Conservation (phyloP, 495 filamentous ascomycete species). For the Penicillium silybi region DNA sequence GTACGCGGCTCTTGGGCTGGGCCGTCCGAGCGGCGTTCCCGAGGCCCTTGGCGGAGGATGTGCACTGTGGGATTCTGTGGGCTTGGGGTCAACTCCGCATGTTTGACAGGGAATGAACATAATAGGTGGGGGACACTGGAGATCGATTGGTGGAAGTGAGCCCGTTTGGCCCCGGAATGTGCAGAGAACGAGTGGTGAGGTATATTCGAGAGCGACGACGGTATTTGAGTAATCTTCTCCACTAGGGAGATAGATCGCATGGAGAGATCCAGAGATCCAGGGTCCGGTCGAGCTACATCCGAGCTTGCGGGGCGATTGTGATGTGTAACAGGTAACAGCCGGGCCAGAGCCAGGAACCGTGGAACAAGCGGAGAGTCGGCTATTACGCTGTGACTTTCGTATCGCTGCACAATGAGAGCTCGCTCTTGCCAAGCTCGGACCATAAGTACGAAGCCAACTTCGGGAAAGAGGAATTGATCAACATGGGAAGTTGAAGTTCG, state of each 20-base stretch:
- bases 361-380: not conserved
- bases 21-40: conserved; percentile 9
- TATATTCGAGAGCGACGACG: not conserved
- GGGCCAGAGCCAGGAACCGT: conserved; percentile 8
- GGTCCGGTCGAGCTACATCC: not conserved
- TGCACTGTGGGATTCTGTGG: not conserved
- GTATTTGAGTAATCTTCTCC: conserved; percentile 2
- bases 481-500: not conserved
- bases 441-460: too few relatives aligned
- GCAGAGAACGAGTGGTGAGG: conserved; percentile 1
- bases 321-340: conserved; percentile 25
- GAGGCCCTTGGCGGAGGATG: not conserved
- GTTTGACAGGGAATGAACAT: not conserved
- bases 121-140: not conserved
- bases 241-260: conserved; percentile 21
- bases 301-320: conserved; percentile 15
- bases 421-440: not conserved
- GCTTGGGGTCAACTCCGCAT: not conserved
- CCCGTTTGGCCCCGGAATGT: conserved; percentile 17
- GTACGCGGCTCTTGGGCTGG: conserved; percentile 9
- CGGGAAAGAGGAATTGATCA: not conserved
- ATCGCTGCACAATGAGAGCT: not conserved
- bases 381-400: not conserved
- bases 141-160: conserved; percentile 9
- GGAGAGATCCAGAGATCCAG: conserved; percentile 17